A percentile compares a stretch with the other conserved stretches of the same genome.
These are phyloP conservation scores for Sugiyamaella smithiae DNA, from an alignment of 805 yeast species.

Conservation along the genomic window DNA sequence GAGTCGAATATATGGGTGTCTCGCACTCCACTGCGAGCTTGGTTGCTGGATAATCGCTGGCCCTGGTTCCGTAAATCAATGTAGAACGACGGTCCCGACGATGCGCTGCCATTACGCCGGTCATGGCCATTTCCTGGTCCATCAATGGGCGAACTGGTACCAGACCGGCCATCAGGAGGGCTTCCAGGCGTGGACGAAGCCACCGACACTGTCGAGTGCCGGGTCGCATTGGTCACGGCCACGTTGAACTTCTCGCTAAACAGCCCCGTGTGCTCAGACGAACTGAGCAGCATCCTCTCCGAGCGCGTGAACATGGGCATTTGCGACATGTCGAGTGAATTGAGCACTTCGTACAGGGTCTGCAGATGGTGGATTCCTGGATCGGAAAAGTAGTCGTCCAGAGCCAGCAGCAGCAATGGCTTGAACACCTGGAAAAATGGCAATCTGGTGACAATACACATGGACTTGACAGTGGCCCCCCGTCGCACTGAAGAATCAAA, in stretches of 20 bases:
- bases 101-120: slow-evolving; percentile 6
- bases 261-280: slow-evolving; percentile 25
- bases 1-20: slow-evolving; percentile 35
- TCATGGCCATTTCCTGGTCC: not conserved
- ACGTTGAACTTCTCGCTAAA: slow-evolving; percentile 28
- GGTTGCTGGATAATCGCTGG: slow-evolving; percentile 20
- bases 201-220: not conserved
- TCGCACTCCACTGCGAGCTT: slow-evolving; percentile 9
- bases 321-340: slow-evolving; percentile 28
- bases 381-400: slow-evolving; percentile 46
- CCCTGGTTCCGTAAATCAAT: slow-evolving; percentile 28
- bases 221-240: slow-evolving; percentile 1
- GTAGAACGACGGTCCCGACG: slow-evolving; percentile 22
- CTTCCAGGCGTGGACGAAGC: not conserved
- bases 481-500: slow-evolving; percentile 45
- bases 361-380: slow-evolving; percentile 20
- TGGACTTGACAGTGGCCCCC: slow-evolving; percentile 58
- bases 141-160: not conserved
- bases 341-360: slow-evolving; percentile 31
- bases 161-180: not conserved
- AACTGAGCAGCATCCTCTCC: slow-evolving; percentile 30
- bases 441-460: slow-evolving; percentile 56
- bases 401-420: slow-evolving; percentile 53
- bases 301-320: slow-evolving; percentile 30
- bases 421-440: slow-evolving; percentile 54